These are phyloP conservation scores for Diaporthe citrichinensis DNA, from an alignment of 2,329 filamentous ascomycete species.

Conservation along the genomic window DNA sequence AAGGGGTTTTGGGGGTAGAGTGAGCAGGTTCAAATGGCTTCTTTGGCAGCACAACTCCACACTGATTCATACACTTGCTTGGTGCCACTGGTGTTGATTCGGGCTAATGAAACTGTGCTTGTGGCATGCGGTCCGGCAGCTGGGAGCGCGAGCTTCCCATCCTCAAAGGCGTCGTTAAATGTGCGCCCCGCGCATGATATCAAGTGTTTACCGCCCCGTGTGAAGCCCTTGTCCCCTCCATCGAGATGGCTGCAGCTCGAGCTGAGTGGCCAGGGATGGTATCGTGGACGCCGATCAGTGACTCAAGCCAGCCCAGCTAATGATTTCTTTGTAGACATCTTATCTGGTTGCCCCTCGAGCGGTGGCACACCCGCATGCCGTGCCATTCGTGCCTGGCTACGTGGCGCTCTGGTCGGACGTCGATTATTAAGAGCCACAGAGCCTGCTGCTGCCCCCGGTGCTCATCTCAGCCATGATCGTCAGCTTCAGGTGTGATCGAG, in stretches of 20 bases:
- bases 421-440: conserved; percentile 8
- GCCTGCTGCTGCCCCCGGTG: not conserved
- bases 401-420: conserved; percentile 7
- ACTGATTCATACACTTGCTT: not conserved
- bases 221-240: not conserved
- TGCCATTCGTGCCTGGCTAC: not conserved
- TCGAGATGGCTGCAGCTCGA: conserved; percentile 2
- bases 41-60: not conserved
- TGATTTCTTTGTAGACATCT: not conserved
- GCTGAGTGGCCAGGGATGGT: not conserved
- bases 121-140: not conserved
- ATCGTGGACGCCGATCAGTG: conserved; percentile 2
- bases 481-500: conserved; percentile 18
- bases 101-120: not conserved
- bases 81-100: not conserved
- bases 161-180: not conserved
- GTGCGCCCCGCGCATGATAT: not conserved
- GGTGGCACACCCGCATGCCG: conserved; percentile 16
- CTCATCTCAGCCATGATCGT: conserved; percentile 7
- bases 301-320: conserved; percentile 19
- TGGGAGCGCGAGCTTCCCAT: not conserved
- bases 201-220: not conserved
- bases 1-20: not conserved
- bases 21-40: not conserved
- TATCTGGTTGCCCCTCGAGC: not conserved